Evolutionary conservation across 345 rosid species (phyloP).

Genomic region (Firmiana major): DNA sequence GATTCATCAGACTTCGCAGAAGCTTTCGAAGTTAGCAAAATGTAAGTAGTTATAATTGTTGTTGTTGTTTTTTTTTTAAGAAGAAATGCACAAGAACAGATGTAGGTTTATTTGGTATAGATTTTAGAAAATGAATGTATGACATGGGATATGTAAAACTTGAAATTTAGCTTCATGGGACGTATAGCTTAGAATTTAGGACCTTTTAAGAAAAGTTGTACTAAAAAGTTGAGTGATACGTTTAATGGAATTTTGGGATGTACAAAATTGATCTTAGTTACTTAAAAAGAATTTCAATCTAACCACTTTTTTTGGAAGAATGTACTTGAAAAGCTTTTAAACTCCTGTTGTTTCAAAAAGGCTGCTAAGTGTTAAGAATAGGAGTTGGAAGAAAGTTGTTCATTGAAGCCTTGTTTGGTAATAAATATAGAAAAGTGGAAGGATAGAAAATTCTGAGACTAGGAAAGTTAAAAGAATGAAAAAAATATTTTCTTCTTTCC

Average conservation of each 20-base stretch:
- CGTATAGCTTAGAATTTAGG: not conserved
- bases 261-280: not conserved
- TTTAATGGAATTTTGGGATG: not conserved
- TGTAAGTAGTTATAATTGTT: constrained; percentile 33
- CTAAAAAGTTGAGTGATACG: not conserved
- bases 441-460: not conserved
- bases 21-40: constrained; percentile 73
- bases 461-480: not conserved
- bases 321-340: not conserved
- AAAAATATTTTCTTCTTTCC: not conserved
- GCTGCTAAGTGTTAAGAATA: not conserved
- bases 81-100: not conserved
- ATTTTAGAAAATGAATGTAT: not conserved
- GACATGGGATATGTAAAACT: not conserved
- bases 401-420: not conserved
- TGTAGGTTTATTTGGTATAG: not conserved
- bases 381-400: not conserved
- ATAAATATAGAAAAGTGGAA: not conserved
- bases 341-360: not conserved
- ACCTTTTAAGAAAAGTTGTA: not conserved
- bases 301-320: not conserved
- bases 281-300: not conserved
- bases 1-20: constrained; percentile 79
- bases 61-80: not conserved
- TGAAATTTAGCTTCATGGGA: not conserved